phyloP scores from a whole-genome alignment of 179 eudicot species.

The Camellia oleifera region DNA sequence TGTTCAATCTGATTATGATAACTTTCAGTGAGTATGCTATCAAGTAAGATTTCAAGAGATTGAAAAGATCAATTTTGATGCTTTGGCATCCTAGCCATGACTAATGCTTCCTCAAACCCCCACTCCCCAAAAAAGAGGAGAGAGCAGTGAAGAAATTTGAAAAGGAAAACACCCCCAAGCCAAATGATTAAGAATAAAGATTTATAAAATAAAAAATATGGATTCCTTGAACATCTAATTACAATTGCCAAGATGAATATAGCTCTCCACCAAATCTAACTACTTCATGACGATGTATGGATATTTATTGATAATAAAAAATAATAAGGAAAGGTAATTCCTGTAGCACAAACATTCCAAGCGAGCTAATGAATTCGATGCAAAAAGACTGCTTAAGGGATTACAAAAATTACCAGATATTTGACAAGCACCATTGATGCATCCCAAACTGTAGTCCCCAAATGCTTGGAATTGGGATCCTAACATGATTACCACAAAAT shows the following conservation, averaged over 20 bases:
- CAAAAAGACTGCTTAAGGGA: not conserved
- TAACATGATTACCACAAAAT: conserved; percentile 25
- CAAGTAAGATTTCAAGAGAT: not conserved
- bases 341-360: not conserved
- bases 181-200: not conserved
- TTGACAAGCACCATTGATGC: conserved; percentile 91
- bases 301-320: not conserved
- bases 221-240: not conserved
- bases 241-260: not conserved
- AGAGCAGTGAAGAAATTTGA: not conserved
- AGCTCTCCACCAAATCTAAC: not conserved
- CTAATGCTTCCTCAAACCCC: not conserved
- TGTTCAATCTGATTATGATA: not conserved
- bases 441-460: conserved; percentile 98
- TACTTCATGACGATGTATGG: not conserved
- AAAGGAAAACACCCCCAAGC: not conserved
- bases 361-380: not conserved
- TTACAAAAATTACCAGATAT: conserved; percentile 56
- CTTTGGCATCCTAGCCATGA: not conserved
- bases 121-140: not conserved
- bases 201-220: not conserved
- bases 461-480: conserved; percentile 97
- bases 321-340: not conserved
- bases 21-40: not conserved
- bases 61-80: not conserved